Evolutionary conservation across 1,284 basidiomycete genomes (phyloP), one percentile per base, ranked within the genome.

Genomic region (Athelia psychrophila): DNA sequence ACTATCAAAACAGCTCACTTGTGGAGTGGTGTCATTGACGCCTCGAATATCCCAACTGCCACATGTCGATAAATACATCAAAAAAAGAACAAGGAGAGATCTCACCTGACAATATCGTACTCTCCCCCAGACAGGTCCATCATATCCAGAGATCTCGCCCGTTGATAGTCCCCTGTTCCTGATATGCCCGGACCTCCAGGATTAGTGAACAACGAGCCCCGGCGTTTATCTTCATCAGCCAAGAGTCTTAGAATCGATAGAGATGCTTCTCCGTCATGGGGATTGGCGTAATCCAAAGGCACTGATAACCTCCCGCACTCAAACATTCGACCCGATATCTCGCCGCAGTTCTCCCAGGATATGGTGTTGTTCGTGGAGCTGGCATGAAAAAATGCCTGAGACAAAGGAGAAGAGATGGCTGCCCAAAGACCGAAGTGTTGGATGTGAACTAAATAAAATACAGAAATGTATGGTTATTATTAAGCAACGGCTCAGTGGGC

Each of bases 31-130:
- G 23, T 46, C 44, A 24, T 46, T 46, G 15, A 46, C 44, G 20
- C 44, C 44, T n/a, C 44, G 44, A 12, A 46, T 46, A n/a, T 46
- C 44, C 44, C 44, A 46, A 20, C 44, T 46, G 25, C 22, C 12
- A 22, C 27, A 46, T 27, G 44, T 46, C 19, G 16, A 16, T n/a
- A 42, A 5, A 46, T n/a, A 46, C 5, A 9, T 46, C 25, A 6
- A 13, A 30, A 30, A 30, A 30, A n/a, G n/a, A n/a, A n/a, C n/a
- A n/a, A n/a, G n/a, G 5, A 8, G 6, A n/a, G 44, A 8, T 46
- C n/a, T 24, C 8, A 46, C 44, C 44, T 46, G 25, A 46, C 44
- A n/a, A 46, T 46, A 23, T 46, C 44, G 24, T 24, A 46, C 5
- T 46, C 8, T 8, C 44, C 44, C 4, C 44, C 25, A 46, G 44